Evolutionary conservation across 768 basidiomycete species (phyloP), one percentile per base, ranked within the genome.

Genomic region (Ephemerocybe angulata): DNA sequence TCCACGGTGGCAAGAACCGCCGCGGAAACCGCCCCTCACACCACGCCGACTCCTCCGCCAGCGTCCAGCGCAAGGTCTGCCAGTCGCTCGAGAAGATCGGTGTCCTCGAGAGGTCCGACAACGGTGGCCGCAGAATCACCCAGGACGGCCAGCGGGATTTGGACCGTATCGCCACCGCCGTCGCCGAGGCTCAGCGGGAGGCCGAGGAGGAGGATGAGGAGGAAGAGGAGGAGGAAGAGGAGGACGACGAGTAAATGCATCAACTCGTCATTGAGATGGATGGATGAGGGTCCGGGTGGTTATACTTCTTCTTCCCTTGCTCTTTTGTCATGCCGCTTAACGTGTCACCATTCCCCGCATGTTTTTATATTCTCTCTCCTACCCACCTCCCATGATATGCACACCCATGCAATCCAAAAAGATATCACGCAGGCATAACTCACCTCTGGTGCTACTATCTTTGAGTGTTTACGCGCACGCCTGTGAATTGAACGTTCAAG

Each of bases 41-140:
- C 79, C 96, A 98, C 77, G 86, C 82, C 54, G 81, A 89, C 68
- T 82, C 86, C 24, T 93, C 95, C 40, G 81, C 87, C 53, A 87
- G 87, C 54, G 90, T 98, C 49, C 93, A 98, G 75, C 89, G 95
- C 69, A 94, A 90, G 76, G 77, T 98, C 63, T 93, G 95, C 77
- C 96, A 99, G 77, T 86, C 93, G 43, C 80, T 98, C 63, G 96
- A 98, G 83, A 97, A 96, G 83, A 98, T 99, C 67, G 95, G 95
- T 66, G 97, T 98, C 56, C 81, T 98, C 65, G 97, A 98, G 78
- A 82, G 88, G 75, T 84, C 89, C 57, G 85, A 89, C 41, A 93
- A 95, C 67, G 97, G 96, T 64, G 96, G 96, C 58, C 86, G 97
- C 66, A 85, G 91, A 77, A 96, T 98, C 71, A 87, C 85, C 70